phyloP scores from a whole-genome alignment of 2,329 filamentous ascomycete genomes.

The Lecanicillium sp. region DNA sequence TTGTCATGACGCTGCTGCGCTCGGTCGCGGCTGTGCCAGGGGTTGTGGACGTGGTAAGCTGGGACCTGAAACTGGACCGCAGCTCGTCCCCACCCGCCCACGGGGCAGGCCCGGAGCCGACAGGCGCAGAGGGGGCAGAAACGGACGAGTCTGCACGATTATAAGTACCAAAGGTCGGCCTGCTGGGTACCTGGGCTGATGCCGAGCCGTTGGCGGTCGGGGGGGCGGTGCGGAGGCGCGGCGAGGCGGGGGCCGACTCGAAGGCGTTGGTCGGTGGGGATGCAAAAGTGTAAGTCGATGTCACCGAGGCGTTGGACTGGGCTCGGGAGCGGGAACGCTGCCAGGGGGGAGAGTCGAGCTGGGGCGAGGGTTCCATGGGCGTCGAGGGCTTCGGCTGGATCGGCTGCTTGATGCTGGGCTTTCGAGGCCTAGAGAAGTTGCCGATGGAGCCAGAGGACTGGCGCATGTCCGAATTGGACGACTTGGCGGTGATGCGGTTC shows the following conservation, averaged over 20 bases:
- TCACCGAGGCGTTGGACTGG: constrained; percentile 42
- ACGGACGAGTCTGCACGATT: constrained; percentile 31
- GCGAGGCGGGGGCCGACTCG: constrained; percentile 8
- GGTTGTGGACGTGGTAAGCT: constrained; percentile 47
- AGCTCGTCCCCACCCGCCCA: constrained; percentile 48
- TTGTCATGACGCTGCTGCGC: constrained; percentile 75
- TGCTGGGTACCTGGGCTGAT: constrained; percentile 22
- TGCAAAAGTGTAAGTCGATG: constrained; percentile 40
- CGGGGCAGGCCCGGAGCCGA: constrained; percentile 30
- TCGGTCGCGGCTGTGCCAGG: constrained; percentile 66
- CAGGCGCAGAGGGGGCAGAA: constrained; percentile 33
- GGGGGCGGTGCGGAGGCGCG: constrained; percentile 11
- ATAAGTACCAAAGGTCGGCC: constrained; percentile 23
- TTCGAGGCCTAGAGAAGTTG: constrained; percentile 56
- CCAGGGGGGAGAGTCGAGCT: constrained; percentile 27
- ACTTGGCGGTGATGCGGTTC: constrained; percentile 26
- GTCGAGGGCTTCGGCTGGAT: not conserved
- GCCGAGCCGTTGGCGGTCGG: constrained; percentile 23
- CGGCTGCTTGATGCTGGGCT: constrained; percentile 44
- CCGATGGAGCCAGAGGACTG: constrained; percentile 36
- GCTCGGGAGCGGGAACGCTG: constrained; percentile 33
- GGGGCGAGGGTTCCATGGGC: constrained; percentile 3
- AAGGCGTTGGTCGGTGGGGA: constrained; percentile 28
- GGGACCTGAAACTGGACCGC: constrained; percentile 51
- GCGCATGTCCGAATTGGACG: constrained; percentile 30